These are phyloP conservation scores for Xylaria cubensis DNA, from an alignment of 495 filamentous ascomycete genomes.

Conservation along the genomic window DNA sequence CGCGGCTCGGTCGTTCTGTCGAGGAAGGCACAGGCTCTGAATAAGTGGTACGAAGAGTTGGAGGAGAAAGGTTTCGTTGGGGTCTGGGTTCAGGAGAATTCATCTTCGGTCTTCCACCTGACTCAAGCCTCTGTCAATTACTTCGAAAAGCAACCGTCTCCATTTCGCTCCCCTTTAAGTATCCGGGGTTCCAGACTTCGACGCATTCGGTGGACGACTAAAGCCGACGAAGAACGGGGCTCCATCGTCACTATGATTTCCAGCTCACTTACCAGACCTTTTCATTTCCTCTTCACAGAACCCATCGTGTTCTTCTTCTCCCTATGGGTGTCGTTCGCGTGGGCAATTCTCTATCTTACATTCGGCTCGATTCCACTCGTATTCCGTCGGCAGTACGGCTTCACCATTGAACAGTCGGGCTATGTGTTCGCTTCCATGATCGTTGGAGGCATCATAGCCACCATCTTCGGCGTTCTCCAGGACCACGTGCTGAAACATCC, in stretches of 20 bases:
- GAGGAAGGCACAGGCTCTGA: slow-evolving; percentile 75
- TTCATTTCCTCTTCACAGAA: slow-evolving; percentile 86
- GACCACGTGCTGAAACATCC: slow-evolving; percentile 56
- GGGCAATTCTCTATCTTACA: slow-evolving; percentile 88
- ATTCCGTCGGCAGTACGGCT: slow-evolving; percentile 72
- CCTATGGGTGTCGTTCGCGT: slow-evolving; percentile 87
- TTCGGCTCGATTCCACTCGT: slow-evolving; percentile 81
- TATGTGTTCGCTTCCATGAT: slow-evolving; percentile 78
- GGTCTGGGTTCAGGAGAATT: slow-evolving; percentile 48
- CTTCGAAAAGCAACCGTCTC: slow-evolving; percentile 36
- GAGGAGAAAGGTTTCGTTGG: slow-evolving; percentile 72
- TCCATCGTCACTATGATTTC: slow-evolving; percentile 74
- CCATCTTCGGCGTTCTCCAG: slow-evolving; percentile 77
- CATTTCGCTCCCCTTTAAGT: slow-evolving; percentile 32
- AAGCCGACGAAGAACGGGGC: slow-evolving; percentile 79
- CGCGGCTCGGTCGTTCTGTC: slow-evolving; percentile 82
- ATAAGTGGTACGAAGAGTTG: slow-evolving; percentile 78
- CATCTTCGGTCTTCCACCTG: not conserved
- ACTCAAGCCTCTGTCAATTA: not conserved
- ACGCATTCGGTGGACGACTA: slow-evolving; percentile 84
- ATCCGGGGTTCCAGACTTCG: slow-evolving; percentile 40
- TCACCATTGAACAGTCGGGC: slow-evolving; percentile 69
- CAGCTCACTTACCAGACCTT: slow-evolving; percentile 79
- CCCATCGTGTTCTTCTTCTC: slow-evolving; percentile 96
- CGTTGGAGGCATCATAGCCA: slow-evolving; percentile 70